A percentile compares a stretch with the other conserved stretches of the same genome.
These are phyloP conservation scores for Rhizoctonia solani DNA, from an alignment of 1,284 basidiomycete genomes.

Conservation along the genomic window DNA sequence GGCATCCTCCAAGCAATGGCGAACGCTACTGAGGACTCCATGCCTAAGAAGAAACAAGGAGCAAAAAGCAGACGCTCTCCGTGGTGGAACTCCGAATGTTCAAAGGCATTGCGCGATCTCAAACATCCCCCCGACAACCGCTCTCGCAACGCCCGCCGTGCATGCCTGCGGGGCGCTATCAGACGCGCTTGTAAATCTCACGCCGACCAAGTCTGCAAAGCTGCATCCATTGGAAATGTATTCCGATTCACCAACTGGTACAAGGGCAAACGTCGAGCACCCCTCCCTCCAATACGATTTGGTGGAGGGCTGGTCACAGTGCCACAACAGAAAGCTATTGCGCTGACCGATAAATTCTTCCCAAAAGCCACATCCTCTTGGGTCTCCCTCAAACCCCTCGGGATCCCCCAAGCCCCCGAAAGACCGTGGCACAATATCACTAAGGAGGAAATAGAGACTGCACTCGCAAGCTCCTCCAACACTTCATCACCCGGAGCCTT, in stretches of 20 bases:
- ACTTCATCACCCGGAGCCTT: conserved; percentile 40
- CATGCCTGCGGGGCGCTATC: background rate
- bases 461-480: conserved; percentile 35
- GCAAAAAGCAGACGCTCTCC: no score
- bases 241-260: no score
- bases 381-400: conserved; percentile 3
- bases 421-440: conserved; percentile 35
- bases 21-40: no score
- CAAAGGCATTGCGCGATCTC: background rate
- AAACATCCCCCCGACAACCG: background rate
- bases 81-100: no score
- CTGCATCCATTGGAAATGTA: conserved; percentile 7
- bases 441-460: conserved; percentile 30
- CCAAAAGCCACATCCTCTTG: conserved; percentile 15
- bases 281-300: conserved; percentile 31
- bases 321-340: conserved; percentile 31
- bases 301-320: background rate
- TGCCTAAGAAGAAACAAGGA: no score
- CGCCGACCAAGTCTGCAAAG: background rate
- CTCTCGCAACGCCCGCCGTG: background rate
- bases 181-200: background rate
- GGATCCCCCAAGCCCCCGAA: background rate
- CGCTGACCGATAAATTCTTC: conserved; percentile 28
- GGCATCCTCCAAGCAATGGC: no score
- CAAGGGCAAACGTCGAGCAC: conserved; percentile 14